Evolutionary conservation across 345 rosid genomes (phyloP).

Genomic region (Eucalyptus decipiens): DNA sequence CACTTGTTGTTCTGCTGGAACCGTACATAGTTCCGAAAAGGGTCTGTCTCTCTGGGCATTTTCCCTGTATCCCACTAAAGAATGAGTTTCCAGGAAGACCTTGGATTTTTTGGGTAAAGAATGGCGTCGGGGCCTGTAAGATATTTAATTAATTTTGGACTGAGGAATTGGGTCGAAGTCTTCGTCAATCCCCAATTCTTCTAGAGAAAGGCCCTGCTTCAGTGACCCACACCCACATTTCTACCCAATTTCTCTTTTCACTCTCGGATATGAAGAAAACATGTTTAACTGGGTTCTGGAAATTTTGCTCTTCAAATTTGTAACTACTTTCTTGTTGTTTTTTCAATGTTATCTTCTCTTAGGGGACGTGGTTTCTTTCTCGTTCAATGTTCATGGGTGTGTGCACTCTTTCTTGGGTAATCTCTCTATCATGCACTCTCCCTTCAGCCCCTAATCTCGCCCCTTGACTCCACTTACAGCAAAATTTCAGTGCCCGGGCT

Average conservation of each 20-base stretch:
- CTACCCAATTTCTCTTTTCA: not conserved
- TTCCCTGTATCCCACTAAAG: not conserved
- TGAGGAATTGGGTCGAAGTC: too few relatives aligned
- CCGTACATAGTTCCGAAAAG: rapidly evolving
- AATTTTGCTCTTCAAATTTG: not conserved
- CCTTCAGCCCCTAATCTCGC: not conserved
- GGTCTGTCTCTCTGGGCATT: not conserved
- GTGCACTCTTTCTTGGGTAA: not conserved
- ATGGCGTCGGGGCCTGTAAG: too few relatives aligned
- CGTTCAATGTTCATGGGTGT: not conserved
- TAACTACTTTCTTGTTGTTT: not conserved
- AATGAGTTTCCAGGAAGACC: not conserved
- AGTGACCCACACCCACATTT: too few relatives aligned
- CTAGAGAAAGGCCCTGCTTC: too few relatives aligned
- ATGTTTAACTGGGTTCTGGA: not conserved
- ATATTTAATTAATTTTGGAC: too few relatives aligned
- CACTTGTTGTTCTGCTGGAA: rapidly evolving
- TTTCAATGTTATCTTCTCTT: not conserved
- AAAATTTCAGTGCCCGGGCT: not conserved
- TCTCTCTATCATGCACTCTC: not conserved
- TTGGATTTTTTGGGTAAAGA: not conserved
- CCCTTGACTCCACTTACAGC: not conserved
- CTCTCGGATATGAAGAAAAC: not conserved
- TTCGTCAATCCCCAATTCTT: too few relatives aligned
- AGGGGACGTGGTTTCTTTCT: not conserved